These are phyloP conservation scores for Eruca vesicaria DNA, from an alignment of 441 rosid species.

Conservation along the genomic window DNA sequence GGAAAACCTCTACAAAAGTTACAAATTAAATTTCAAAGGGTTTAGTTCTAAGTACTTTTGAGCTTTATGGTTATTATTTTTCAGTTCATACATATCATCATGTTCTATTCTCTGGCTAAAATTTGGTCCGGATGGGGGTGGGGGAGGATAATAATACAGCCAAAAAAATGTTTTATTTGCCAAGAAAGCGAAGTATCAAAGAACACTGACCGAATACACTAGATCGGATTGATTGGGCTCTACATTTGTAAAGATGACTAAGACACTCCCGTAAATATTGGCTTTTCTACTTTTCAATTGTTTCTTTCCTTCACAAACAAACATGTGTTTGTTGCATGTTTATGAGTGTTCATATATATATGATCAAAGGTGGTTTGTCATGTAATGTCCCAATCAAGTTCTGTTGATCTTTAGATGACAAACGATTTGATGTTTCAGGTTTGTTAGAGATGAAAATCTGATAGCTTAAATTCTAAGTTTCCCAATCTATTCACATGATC, in stretches of 20 bases:
- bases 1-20: not conserved
- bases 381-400: slow-evolving; percentile 25
- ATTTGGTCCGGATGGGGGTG: not conserved
- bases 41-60: not conserved
- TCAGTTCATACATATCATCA: not conserved
- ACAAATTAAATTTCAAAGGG: not conserved
- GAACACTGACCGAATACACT: slow-evolving; percentile 23
- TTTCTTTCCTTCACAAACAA: not conserved
- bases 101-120: not conserved
- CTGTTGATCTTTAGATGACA: slow-evolving; percentile 30
- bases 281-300: slow-evolving; percentile 29
- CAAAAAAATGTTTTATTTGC: not conserved
- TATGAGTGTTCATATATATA: not conserved
- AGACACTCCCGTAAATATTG: slow-evolving; percentile 38
- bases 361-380: slow-evolving; percentile 19
- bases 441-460: slow-evolving; percentile 1
- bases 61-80: not conserved
- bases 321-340: not conserved
- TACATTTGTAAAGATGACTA: slow-evolving; percentile 27
- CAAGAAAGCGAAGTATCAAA: slow-evolving; percentile 17
- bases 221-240: slow-evolving; percentile 37
- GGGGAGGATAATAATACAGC: slow-evolving; percentile 6
- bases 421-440: slow-evolving; percentile 28
- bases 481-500: not conserved
- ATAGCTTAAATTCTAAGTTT: slow-evolving; percentile 28